Evolutionary conservation across 148 eudicot genomes (phyloP).

Genomic region (Vaccinium macrocarpon): DNA sequence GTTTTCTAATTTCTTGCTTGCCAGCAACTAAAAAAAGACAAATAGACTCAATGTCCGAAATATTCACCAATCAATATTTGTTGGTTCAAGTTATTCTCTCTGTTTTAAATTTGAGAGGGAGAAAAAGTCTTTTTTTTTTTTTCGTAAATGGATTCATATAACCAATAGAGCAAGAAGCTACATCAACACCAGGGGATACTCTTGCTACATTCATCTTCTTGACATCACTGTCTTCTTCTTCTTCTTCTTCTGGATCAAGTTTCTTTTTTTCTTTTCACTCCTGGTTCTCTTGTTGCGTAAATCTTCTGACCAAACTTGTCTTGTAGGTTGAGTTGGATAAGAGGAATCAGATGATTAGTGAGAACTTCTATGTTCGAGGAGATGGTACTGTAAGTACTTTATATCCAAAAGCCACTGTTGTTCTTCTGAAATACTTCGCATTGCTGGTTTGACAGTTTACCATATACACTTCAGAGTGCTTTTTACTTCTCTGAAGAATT

Average conservation of each 20-base stretch:
- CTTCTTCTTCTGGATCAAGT: no score
- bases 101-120: neutral
- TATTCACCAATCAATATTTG: neutral
- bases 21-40: neutral
- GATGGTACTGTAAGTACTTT: conserved; percentile 48
- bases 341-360: conserved; percentile 39
- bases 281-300: neutral
- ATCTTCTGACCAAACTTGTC: neutral
- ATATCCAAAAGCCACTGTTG: neutral
- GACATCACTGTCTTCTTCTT: neutral
- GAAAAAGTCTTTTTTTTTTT: no score
- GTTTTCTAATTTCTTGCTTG: neutral
- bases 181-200: no score
- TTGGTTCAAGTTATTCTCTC: neutral
- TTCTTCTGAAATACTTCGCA: neutral
- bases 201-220: neutral
- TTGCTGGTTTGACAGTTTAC: conserved; percentile 6
- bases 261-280: neutral
- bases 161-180: no score
- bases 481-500: conserved; percentile 45
- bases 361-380: conserved; percentile 42
- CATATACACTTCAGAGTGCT: conserved; percentile 31
- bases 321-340: conserved; percentile 38
- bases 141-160: no score
- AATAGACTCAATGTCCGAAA: neutral